phyloP scores from a whole-genome alignment of 2,329 filamentous ascomycete genomes.

The Penicillium fuscoglaucum region DNA sequence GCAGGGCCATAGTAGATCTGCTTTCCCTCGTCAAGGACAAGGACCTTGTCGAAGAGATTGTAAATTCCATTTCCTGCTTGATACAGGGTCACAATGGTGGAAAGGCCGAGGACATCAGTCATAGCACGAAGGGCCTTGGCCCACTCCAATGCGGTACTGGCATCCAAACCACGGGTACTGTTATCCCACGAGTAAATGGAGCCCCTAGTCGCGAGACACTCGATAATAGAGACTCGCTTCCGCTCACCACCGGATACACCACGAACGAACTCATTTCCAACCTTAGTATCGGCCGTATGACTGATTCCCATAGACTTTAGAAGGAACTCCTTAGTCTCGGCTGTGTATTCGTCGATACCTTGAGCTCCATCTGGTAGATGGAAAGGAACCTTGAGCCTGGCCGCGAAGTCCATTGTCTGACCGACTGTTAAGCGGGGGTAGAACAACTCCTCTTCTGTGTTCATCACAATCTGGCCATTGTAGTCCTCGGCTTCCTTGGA shows the following conservation, averaged over 20 bases:
- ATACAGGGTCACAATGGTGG: conserved; percentile 11
- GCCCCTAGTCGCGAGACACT: conserved; percentile 9
- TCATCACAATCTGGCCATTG: conserved; percentile 58
- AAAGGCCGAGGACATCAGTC: conserved; percentile 11
- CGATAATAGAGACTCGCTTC: conserved; percentile 16
- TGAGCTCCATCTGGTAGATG: conserved; percentile 68
- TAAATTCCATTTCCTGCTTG: conserved; percentile 16
- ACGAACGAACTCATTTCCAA: conserved; percentile 15
- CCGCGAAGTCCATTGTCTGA: conserved; percentile 58
- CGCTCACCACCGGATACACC: conserved; percentile 16
- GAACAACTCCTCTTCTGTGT: conserved; percentile 54
- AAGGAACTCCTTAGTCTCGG: conserved; percentile 20
- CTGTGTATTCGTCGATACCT: conserved; percentile 48
- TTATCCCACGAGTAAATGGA: conserved; percentile 14
- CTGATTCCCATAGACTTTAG: conserved; percentile 11
- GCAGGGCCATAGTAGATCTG: conserved; percentile 65
- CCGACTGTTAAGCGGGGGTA: conserved; percentile 53
- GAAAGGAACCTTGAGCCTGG: conserved; percentile 65
- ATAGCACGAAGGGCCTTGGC: conserved; percentile 13
- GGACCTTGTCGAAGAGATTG: conserved; percentile 14
- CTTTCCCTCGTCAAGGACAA: conserved; percentile 14
- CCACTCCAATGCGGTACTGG: conserved; percentile 12
- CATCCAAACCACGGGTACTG: conserved; percentile 11
- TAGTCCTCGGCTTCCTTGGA: conserved; percentile 48
- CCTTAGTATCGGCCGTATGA: conserved; percentile 11